Percentiles rank a stretch among this genome's conserved stretches.
Conservation (phyloP, 2,329 filamentous ascomycete genomes). For the Diplodia scrobiculata region DNA sequence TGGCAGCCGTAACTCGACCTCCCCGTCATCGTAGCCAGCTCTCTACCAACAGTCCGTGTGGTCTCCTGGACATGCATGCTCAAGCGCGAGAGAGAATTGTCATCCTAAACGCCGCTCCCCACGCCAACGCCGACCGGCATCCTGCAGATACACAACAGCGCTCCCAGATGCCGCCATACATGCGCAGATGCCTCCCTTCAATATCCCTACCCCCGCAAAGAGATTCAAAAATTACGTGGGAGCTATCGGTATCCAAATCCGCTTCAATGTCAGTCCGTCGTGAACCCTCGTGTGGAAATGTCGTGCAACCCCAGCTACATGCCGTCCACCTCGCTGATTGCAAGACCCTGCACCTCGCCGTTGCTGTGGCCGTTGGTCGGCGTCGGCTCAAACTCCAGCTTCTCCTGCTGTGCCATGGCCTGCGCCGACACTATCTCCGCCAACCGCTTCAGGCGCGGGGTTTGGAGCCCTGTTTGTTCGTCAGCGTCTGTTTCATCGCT, state of each 20-base stretch:
- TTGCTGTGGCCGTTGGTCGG: constrained; percentile 38
- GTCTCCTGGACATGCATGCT: background rate
- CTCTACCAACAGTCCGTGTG: background rate
- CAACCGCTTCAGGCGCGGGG: constrained; percentile 86
- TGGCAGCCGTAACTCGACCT: constrained; percentile 15
- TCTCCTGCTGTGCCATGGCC: constrained; percentile 93
- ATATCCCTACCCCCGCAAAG: background rate
- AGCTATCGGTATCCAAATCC: constrained; percentile 26
- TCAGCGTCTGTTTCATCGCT: background rate
- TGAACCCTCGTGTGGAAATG: background rate
- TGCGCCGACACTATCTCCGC: constrained; percentile 98
- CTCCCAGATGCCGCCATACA: constrained; percentile 23
- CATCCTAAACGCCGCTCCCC: constrained; percentile 17
- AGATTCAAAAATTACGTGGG: constrained; percentile 28
- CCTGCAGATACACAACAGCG: constrained; percentile 25
- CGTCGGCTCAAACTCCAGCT: constrained; percentile 60
- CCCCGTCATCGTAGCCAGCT: background rate
- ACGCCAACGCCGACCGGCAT: constrained; percentile 13
- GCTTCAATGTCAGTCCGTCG: constrained; percentile 13
- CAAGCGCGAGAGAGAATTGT: background rate
- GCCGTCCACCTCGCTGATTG: constrained; percentile 55
- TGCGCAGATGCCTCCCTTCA: constrained; percentile 23
- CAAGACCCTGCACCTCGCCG: constrained; percentile 51
- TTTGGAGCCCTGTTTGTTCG: constrained; percentile 75
- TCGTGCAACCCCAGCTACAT: constrained; percentile 26